Evolutionary conservation across 108 stramenopile species (phyloP).

Genomic region (Fistulifera pelliculosa): DNA sequence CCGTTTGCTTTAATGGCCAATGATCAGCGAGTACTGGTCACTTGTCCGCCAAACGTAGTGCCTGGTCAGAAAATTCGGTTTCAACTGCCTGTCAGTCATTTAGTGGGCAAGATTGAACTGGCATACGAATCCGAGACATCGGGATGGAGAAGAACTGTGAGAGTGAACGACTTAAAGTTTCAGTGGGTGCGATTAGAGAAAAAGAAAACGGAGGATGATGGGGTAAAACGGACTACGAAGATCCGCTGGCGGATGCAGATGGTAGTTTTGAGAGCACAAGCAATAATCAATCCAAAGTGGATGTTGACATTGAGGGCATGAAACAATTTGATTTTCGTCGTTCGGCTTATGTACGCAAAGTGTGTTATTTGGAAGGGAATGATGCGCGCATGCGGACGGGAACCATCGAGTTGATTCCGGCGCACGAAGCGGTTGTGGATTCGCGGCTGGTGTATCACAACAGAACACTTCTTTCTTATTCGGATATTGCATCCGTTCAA

Average conservation of each 20-base stretch:
- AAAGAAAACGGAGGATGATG: not conserved
- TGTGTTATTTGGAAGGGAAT: constrained; percentile 66
- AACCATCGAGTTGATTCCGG: constrained; percentile 45
- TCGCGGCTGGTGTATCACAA: constrained; percentile 29
- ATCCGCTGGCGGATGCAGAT: constrained; percentile 1
- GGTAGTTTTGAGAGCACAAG: not conserved
- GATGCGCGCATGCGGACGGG: constrained; percentile 77
- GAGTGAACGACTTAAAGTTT: constrained; percentile 82
- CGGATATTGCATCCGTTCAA: constrained; percentile 62
- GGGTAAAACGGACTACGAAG: no score
- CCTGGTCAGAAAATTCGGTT: constrained; percentile 88
- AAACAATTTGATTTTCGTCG: constrained; percentile 56
- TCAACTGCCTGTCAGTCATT: constrained; percentile 63
- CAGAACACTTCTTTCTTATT: constrained; percentile 48
- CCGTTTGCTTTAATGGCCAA: constrained; percentile 83
- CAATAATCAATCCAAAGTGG: not conserved
- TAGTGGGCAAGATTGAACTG: constrained; percentile 32
- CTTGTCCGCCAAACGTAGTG: constrained; percentile 78
- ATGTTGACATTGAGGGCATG: constrained; percentile 20
- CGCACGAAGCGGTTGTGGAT: constrained; percentile 71
- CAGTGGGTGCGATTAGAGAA: constrained; percentile 74
- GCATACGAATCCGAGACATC: constrained; percentile 64
- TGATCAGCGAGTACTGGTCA: constrained; percentile 86
- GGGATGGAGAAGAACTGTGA: constrained; percentile 80
- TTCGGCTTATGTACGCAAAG: constrained; percentile 73